Percentiles rank a stretch among this genome's conserved stretches.
Conservation (phyloP, 169 alveolate species). For the Prorocentrum cordatum region DNA sequence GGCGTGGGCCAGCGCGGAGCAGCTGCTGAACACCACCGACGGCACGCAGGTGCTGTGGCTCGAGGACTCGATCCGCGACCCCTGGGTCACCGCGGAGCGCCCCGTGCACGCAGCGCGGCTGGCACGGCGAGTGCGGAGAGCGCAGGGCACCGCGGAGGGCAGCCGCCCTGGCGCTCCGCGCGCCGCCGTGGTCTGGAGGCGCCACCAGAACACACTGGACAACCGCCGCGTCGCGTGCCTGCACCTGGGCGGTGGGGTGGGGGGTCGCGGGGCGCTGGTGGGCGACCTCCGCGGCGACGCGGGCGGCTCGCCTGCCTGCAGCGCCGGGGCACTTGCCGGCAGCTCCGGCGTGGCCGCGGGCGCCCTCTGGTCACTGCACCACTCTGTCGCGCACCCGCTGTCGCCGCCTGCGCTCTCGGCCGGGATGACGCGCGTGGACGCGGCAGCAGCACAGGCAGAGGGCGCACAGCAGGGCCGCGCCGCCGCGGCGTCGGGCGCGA, state of each 20-base stretch:
- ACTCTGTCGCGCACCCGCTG: neutral
- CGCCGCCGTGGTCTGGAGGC: conserved; percentile 2
- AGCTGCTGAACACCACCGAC: neutral
- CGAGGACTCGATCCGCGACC: conserved; percentile 25
- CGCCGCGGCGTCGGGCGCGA: neutral
- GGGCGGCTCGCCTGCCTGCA: neutral
- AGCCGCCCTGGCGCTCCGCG: neutral
- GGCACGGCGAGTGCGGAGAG: neutral
- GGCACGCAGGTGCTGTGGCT: neutral
- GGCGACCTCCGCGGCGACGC: neutral
- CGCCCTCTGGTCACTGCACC: too few relatives aligned
- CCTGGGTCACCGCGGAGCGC: neutral
- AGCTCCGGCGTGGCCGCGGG: too few relatives aligned
- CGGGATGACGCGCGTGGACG: neutral
- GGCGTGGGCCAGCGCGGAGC: neutral
- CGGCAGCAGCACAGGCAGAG: neutral
- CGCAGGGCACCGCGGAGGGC: neutral
- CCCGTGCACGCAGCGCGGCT: neutral
- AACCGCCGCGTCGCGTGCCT: neutral
- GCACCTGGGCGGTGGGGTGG: neutral
- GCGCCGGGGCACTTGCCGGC: neutral
- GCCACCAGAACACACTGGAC: conserved; percentile 5
- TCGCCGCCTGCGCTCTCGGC: neutral
- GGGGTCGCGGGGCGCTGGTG: neutral
- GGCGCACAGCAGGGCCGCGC: neutral